phyloP scores from a whole-genome alignment of 768 basidiomycete species.

The Russula abietina region DNA sequence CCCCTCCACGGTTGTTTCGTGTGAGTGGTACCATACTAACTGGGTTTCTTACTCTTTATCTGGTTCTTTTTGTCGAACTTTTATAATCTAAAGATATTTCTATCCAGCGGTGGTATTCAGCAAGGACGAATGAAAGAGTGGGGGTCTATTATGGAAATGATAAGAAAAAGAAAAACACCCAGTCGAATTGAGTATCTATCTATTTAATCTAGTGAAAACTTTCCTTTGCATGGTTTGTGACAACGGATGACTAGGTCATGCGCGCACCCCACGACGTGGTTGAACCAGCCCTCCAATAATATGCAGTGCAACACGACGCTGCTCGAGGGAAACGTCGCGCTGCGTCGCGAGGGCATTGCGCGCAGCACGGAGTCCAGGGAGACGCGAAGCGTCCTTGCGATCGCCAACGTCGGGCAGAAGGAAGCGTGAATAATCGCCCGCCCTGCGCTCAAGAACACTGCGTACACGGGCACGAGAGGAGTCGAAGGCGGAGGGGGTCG shows the following conservation, averaged over 20 bases:
- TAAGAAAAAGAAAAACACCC: neutral
- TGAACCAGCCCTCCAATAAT: conserved; percentile 32
- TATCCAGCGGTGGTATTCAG: neutral
- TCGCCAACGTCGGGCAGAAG: conserved; percentile 30
- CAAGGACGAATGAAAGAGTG: neutral
- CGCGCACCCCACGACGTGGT: neutral
- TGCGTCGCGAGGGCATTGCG: conserved; percentile 39
- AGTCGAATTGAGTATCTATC: neutral
- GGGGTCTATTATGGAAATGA: neutral
- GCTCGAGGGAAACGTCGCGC: conserved; percentile 37
- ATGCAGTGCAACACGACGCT: conserved; percentile 37
- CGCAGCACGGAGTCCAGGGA: conserved; percentile 41
- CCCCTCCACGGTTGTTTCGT: neutral
- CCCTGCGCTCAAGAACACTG: conserved; percentile 34
- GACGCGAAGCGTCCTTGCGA: conserved; percentile 29
- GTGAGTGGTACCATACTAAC: neutral
- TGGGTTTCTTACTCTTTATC: neutral
- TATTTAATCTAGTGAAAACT: neutral
- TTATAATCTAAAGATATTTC: conserved; percentile 6
- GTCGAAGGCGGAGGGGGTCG: conserved; percentile 8
- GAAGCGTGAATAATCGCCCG: conserved; percentile 49
- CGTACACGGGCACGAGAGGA: conserved; percentile 27
- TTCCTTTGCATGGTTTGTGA: neutral
- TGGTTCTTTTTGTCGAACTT: neutral
- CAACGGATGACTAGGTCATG: neutral